These are phyloP conservation scores for Globisporangium nagaii DNA, from an alignment of 352 stramenopile genomes.

Conservation along the genomic window DNA sequence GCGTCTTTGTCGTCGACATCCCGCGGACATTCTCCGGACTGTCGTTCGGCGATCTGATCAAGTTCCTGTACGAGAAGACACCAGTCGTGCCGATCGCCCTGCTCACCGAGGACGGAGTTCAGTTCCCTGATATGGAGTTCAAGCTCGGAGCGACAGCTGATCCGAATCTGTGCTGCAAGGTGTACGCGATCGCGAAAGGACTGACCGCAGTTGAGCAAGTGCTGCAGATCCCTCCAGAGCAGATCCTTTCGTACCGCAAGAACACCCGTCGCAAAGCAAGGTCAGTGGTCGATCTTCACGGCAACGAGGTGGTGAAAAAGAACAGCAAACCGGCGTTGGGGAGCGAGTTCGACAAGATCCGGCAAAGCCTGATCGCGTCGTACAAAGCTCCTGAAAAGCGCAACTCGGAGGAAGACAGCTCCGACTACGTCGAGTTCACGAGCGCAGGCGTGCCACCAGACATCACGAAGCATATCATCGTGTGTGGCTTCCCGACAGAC, in stretches of 20 bases:
- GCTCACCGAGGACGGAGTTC: constrained; percentile 54
- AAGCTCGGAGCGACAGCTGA: constrained; percentile 70
- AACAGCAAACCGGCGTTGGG: constrained; percentile 57
- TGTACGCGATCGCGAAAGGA: constrained; percentile 66
- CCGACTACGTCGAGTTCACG: constrained; percentile 54
- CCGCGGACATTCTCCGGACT: constrained; percentile 71
- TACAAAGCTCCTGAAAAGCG: constrained; percentile 34
- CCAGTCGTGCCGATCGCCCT: constrained; percentile 62
- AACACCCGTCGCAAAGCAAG: constrained; percentile 57
- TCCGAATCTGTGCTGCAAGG: constrained; percentile 74
- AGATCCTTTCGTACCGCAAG: constrained; percentile 75
- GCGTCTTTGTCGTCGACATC: constrained; percentile 74
- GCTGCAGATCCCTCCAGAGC: constrained; percentile 57
- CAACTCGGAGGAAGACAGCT: constrained; percentile 12
- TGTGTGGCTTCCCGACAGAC: constrained; percentile 61
- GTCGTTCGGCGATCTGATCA: constrained; percentile 75
- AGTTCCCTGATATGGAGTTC: constrained; percentile 74
- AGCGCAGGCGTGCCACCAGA: constrained; percentile 27
- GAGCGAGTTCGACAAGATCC: constrained; percentile 53
- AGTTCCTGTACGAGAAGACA: constrained; percentile 74
- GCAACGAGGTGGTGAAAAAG: constrained; percentile 26
- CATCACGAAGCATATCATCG: constrained; percentile 55
- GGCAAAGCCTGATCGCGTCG: constrained; percentile 46
- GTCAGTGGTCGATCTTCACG: constrained; percentile 19
- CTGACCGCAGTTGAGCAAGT: constrained; percentile 49